These are phyloP conservation scores for Suhomyces yuchorum DNA, from an alignment of 1,139 yeast genomes.

Conservation along the genomic window DNA sequence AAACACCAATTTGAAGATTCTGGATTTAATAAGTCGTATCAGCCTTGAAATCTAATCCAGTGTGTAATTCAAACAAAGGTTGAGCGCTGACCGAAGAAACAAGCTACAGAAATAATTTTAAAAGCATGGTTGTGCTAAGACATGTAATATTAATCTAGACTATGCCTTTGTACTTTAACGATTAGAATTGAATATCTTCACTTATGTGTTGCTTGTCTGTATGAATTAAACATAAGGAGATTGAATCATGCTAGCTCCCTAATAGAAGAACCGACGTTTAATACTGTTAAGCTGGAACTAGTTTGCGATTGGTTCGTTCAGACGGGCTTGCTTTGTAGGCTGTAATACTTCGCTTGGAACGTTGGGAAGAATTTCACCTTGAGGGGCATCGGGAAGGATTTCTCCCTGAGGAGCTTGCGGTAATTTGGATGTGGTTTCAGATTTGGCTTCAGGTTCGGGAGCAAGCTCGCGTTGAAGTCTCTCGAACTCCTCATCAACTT, in stretches of 20 bases:
- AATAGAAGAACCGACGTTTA: background rate
- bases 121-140: too few species aligned
- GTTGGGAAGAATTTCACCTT: constrained; percentile 6
- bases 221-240: background rate
- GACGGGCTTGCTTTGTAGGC: background rate
- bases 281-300: background rate
- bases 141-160: background rate
- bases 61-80: too few species aligned
- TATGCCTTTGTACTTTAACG: background rate
- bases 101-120: too few species aligned
- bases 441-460: constrained; percentile 21
- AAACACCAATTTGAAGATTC: too few species aligned
- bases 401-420: constrained; percentile 19
- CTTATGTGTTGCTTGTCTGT: background rate
- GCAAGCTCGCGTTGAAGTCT: constrained; percentile 47
- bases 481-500: constrained; percentile 65
- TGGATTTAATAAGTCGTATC: too few species aligned
- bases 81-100: too few species aligned
- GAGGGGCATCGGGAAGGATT: constrained; percentile 28
- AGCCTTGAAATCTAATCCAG: too few species aligned
- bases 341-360: constrained; percentile 14
- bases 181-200: background rate
- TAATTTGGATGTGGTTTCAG: constrained; percentile 17
- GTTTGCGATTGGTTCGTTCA: constrained; percentile 2
- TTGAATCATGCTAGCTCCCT: background rate